Percentiles rank a stretch among this genome's conserved stretches.
Conservation (phyloP, 768 basidiomycete species). For the Calocybe gangraenosa region DNA sequence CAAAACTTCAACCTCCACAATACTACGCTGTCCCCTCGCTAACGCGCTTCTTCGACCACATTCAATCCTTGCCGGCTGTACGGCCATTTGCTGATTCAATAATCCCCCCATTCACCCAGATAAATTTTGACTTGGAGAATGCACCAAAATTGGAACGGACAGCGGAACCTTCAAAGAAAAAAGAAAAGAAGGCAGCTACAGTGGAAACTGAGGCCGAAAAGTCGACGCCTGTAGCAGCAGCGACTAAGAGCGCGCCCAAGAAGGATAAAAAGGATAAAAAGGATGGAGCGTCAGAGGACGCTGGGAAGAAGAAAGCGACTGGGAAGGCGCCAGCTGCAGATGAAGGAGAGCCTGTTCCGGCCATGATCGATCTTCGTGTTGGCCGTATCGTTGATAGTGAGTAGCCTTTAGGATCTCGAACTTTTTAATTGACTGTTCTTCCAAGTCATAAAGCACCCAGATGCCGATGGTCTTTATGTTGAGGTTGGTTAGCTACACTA, state of each 20-base stretch:
- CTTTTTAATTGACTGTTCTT: conserved; percentile 3
- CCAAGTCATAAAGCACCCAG: conserved; percentile 93
- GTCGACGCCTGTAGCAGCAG: conserved; percentile 21
- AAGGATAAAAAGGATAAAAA: conserved; percentile 54
- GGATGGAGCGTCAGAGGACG: conserved; percentile 32
- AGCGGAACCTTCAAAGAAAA: conserved; percentile 71
- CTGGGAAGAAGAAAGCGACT: conserved; percentile 33
- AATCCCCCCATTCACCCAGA: conserved; percentile 47
- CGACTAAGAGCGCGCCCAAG: conserved; percentile 21
- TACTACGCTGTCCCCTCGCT: conserved; percentile 79
- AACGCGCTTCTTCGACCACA: conserved; percentile 93
- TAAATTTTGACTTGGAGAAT: conserved; percentile 69
- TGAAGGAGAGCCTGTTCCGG: conserved; percentile 85
- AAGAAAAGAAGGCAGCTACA: conserved; percentile 49
- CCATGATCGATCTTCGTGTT: conserved; percentile 96
- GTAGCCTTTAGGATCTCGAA: conserved; percentile 18
- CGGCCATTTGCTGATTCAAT: conserved; percentile 47
- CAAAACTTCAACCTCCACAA: conserved; percentile 64
- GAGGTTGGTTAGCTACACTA: conserved; percentile 48
- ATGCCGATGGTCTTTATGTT: conserved; percentile 96
- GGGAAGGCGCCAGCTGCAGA: conserved; percentile 39
- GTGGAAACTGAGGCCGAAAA: conserved; percentile 24
- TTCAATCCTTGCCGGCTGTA: conserved; percentile 71
- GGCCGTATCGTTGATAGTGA: conserved; percentile 89
- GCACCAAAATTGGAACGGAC: conserved; percentile 76